These are phyloP conservation scores for Epichloe festucae DNA, from an alignment of 2,329 filamentous ascomycete genomes.

Conservation along the genomic window DNA sequence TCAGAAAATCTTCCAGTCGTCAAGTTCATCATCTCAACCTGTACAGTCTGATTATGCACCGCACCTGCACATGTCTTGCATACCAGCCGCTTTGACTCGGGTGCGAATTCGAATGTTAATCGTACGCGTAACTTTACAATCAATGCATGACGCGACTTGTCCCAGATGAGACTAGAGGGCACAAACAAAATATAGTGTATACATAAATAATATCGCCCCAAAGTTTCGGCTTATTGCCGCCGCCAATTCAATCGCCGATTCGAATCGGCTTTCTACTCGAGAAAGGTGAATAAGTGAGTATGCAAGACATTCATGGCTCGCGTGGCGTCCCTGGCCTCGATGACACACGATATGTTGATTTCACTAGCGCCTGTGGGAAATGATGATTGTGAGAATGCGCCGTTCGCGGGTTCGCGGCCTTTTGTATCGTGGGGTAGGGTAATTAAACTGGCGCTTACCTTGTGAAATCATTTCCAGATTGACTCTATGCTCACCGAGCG, in stretches of 20 bases:
- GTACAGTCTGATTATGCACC: too few species aligned
- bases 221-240: background rate
- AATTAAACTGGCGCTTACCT: constrained; percentile 40
- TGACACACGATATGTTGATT: constrained; percentile 98
- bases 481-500: constrained; percentile 81
- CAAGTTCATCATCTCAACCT: background rate
- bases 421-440: background rate
- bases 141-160: background rate
- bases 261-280: constrained; percentile 42
- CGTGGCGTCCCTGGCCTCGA: constrained; percentile 80
- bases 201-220: background rate
- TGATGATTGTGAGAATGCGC: background rate
- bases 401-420: background rate
- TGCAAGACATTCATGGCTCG: constrained; percentile 93
- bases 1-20: background rate
- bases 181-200: background rate
- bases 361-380: constrained; percentile 67
- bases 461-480: constrained; percentile 99
- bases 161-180: background rate
- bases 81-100: background rate
- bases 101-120: background rate
- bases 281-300: constrained; percentile 90
- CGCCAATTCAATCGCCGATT: background rate
- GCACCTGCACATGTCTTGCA: background rate
- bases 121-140: background rate